Evolutionary conservation across 495 filamentous ascomycete species (phyloP).

Genomic region (Aspergillus campestris): DNA sequence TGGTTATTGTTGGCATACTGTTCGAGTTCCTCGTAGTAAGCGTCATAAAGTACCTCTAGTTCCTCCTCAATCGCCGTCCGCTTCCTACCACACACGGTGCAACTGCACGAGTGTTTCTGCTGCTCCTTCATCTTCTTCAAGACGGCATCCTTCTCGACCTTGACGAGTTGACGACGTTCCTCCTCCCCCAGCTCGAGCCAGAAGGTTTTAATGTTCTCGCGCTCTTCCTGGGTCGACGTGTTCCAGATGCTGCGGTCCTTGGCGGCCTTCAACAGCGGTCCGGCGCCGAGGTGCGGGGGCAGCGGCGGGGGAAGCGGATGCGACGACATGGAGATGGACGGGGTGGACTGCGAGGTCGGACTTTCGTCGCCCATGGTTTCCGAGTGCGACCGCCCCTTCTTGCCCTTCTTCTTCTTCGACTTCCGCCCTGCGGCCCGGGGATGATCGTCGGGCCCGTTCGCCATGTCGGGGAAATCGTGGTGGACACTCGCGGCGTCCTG

Average conservation of each 20-base stretch:
- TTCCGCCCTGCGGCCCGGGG: conserved; percentile 15
- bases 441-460: conserved; percentile 12
- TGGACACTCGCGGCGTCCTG: conserved; percentile 4
- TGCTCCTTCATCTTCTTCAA: conserved; percentile 99
- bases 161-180: conserved; percentile 86
- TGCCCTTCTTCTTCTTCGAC: conserved; percentile 43
- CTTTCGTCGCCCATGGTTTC: conserved; percentile 30
- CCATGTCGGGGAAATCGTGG: conserved; percentile 4
- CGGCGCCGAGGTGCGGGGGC: conserved; percentile 20
- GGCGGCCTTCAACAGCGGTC: conserved; percentile 19
- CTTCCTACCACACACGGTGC: conserved; percentile 93
- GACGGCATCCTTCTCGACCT: conserved; percentile 97
- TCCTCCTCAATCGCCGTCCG: conserved; percentile 97
- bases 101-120: conserved; percentile 98
- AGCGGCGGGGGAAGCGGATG: conserved; percentile 34
- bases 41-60: conserved; percentile 96
- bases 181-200: conserved; percentile 96
- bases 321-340: conserved; percentile 28
- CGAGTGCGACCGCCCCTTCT: conserved; percentile 29
- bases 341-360: conserved; percentile 34
- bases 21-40: conserved; percentile 97
- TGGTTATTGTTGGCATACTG: conserved; percentile 92
- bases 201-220: conserved; percentile 95
- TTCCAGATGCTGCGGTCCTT: conserved; percentile 92
- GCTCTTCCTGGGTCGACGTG: conserved; percentile 83